Percentiles rank a stretch among this genome's conserved stretches.
Evolutionary conservation across 2,329 filamentous ascomycete species (phyloP).

Genomic region (Coniochaeta hoffmannii): DNA sequence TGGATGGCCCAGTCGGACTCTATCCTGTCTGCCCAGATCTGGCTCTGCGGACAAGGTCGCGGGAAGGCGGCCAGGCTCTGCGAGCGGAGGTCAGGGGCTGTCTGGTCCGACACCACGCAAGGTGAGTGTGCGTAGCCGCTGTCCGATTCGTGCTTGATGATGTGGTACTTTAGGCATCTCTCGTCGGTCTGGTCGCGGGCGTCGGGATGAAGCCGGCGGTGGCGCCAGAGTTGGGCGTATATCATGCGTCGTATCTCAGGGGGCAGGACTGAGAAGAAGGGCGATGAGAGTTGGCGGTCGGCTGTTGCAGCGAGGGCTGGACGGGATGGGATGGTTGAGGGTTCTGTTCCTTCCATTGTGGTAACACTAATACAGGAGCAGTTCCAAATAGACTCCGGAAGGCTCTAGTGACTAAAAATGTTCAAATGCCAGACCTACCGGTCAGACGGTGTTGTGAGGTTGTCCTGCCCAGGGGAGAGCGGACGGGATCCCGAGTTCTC

Average conservation of each 20-base stretch:
- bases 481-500: no score
- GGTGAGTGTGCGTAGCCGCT: constrained; percentile 1
- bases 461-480: no score
- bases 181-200: not conserved
- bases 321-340: not conserved
- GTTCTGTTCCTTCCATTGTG: not conserved
- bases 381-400: no score
- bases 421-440: no score
- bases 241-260: constrained; percentile 23
- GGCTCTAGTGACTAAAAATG: no score
- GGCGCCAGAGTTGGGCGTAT: constrained; percentile 19
- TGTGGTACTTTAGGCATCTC: not conserved
- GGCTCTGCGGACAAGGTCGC: not conserved
- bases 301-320: constrained; percentile 13
- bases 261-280: constrained; percentile 20
- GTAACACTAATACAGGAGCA: no score
- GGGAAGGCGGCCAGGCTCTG: not conserved
- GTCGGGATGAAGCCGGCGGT: constrained; percentile 12
- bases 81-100: not conserved
- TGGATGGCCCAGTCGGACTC: constrained; percentile 15
- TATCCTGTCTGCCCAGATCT: constrained; percentile 5
- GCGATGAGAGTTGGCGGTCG: constrained; percentile 34
- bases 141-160: not conserved
- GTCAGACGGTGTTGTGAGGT: no score
- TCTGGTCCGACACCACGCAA: constrained; percentile 1